Base-by-base conservation (phyloP, 2,329 filamentous ascomycete species). In the Dendryphion nanum region DNA sequence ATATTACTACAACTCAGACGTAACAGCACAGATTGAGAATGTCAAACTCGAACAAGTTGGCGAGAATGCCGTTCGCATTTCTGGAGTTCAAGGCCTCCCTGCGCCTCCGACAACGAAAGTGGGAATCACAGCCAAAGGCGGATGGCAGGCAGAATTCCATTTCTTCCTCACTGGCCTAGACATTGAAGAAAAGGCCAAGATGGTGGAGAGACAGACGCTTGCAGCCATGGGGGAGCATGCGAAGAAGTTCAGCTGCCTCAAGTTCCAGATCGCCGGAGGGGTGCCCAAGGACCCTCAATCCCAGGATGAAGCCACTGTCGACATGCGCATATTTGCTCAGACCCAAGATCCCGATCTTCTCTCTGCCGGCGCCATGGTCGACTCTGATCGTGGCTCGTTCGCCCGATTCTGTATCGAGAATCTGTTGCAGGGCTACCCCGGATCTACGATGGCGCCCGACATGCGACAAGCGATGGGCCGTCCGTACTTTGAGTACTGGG, bases 121-220 rank as follows among this genome's bases (percentile, higher is more conserved):
- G 14, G 69, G 65, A 15, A 58, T 74, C 21, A 69, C 69, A 3
- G 70, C 69, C 0, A 62, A 59, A 28, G 71, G 70, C 1, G 68
- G 70, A 0, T 74, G 60, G 30, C 68, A 72, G 42, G 70, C 69
- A 0, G 71, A 74, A 41, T 61, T 67, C n/a, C 68, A 69, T 12
- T 72, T 64, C 32, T 68, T 67, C 35, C 61, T 71, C 17, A 63
- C 61, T 15, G 71, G 71, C 0, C 58, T 74, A 3, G 71, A 74
- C 36, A 63, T 72, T 5, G 51, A 54, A 10, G 66, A 68, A 21
- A 74, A 74, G 42, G 68, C 66, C 3, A 50, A 60, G 10, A 66
- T 72, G 61, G 61, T 70, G 40, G 68, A 71, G 29, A 37, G 41
- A 13, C 55, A 59, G 36, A 57, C 51, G 7, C 52, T 57, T 1